Evolutionary conservation across 1,284 basidiomycete species (phyloP).

Genomic region (Ustilago hordei): DNA sequence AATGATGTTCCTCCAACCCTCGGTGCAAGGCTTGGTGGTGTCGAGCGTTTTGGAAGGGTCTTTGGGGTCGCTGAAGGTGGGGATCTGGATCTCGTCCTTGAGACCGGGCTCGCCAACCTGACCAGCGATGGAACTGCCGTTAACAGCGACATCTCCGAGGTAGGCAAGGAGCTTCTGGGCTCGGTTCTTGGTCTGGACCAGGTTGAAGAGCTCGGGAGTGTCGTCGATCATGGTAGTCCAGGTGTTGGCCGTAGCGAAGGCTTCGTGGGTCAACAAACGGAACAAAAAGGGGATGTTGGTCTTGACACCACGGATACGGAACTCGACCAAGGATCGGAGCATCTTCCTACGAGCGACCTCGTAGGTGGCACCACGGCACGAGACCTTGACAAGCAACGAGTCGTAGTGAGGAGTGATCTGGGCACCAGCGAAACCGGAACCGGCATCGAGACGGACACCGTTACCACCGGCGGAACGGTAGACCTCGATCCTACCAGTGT

Average conservation of each 20-base stretch:
- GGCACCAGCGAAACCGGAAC: constrained; percentile 97
- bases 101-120: constrained; percentile 94
- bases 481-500: constrained; percentile 99
- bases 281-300: constrained; percentile 98
- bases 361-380: constrained; percentile 95
- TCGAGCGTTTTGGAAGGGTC: constrained; percentile 82
- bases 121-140: constrained; percentile 95
- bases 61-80: constrained; percentile 82
- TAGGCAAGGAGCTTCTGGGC: constrained; percentile 97
- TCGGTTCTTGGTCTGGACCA: constrained; percentile 97
- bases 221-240: constrained; percentile 94
- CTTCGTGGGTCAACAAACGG: constrained; percentile 95
- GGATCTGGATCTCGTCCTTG: constrained; percentile 87
- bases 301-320: constrained; percentile 99
- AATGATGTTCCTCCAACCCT: constrained; percentile 98
- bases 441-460: constrained; percentile 95
- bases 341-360: constrained; percentile 99
- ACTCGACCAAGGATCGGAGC: constrained; percentile 97
- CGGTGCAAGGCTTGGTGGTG: constrained; percentile 82
- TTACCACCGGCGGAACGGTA: constrained; percentile 99
- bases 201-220: constrained; percentile 97
- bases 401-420: constrained; percentile 99
- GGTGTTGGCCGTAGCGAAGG: constrained; percentile 94
- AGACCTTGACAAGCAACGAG: constrained; percentile 95
- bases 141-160: constrained; percentile 97